Conservation (phyloP, 1,139 yeast genomes). For the Saccharomyces hybrid region DNA sequence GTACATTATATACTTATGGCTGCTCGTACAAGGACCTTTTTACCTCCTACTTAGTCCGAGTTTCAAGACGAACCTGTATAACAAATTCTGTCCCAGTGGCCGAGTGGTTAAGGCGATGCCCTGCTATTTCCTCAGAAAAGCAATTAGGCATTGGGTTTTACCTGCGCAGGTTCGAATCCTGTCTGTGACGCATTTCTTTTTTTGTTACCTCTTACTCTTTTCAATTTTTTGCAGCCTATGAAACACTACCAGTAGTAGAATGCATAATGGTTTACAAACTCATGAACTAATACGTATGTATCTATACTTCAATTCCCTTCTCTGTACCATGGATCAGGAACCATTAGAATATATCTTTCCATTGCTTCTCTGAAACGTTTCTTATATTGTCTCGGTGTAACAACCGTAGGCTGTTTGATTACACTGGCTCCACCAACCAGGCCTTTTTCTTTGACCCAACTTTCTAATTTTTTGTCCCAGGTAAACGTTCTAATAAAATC, state of each 20-base stretch:
- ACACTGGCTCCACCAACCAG: slow-evolving; percentile 81
- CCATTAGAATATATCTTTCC: slow-evolving; percentile 92
- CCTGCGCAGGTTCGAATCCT: slow-evolving; percentile 63
- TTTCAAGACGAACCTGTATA: not conserved
- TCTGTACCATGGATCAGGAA: slow-evolving; percentile 78
- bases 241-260: not conserved
- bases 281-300: slow-evolving; percentile 1
- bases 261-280: not conserved
- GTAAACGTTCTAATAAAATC: slow-evolving; percentile 95
- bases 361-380: slow-evolving; percentile 93
- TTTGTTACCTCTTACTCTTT: too few relatives aligned
- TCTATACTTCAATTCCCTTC: slow-evolving; percentile 19
- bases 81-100: slow-evolving; percentile 50
- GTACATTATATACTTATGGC: not conserved
- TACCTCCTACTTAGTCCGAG: not conserved
- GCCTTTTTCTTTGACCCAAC: slow-evolving; percentile 96
- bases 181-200: slow-evolving; percentile 44
- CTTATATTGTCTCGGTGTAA: slow-evolving; percentile 92
- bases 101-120: slow-evolving; percentile 89
- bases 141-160: slow-evolving; percentile 45
- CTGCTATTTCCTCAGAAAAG: slow-evolving; percentile 44
- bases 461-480: slow-evolving; percentile 97
- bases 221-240: too few relatives aligned
- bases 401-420: slow-evolving; percentile 92
- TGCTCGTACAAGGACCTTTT: not conserved